Conservation (phyloP, 83 land plant genomes). For the Picea abies region DNA sequence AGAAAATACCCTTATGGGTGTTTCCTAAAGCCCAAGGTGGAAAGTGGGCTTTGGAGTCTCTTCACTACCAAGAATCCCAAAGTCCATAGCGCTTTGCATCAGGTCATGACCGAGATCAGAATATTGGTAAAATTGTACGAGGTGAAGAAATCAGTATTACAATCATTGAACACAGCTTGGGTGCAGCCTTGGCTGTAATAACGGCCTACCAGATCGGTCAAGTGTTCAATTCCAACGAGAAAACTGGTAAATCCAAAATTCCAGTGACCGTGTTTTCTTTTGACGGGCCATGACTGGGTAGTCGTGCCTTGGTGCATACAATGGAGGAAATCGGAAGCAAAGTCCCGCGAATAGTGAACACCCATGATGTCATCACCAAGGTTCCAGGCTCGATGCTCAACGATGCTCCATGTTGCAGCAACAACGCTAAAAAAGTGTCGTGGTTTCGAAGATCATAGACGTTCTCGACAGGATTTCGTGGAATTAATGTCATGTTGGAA, state of each 20-base stretch:
- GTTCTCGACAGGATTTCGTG: conserved; percentile 9
- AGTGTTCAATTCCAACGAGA: neutral
- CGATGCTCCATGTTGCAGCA: conserved; percentile 21
- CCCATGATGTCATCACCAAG: conserved; percentile 52
- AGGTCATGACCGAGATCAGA: neutral
- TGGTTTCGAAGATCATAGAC: no score
- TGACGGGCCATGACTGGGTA: conserved; percentile 56
- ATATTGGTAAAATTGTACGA: neutral
- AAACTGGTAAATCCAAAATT: neutral
- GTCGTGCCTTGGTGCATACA: conserved; percentile 31
- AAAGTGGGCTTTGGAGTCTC: conserved; percentile 10
- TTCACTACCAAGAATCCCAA: neutral
- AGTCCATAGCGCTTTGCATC: neutral
- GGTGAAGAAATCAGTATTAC: conserved; percentile 15
- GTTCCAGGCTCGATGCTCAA: conserved; percentile 39
- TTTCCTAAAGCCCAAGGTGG: neutral
- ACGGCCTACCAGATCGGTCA: conserved; percentile 1
- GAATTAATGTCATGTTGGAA: conserved; percentile 52
- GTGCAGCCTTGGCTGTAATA: conserved; percentile 3
- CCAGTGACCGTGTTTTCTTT: conserved; percentile 47
- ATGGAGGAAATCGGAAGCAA: conserved; percentile 40
- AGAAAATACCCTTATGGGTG: neutral
- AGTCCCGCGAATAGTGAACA: conserved; percentile 57
- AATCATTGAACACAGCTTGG: conserved; percentile 11
- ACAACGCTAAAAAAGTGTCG: no score